Conservation (phyloP, 306 rosid genomes). For the Cicer cuneatum region DNA sequence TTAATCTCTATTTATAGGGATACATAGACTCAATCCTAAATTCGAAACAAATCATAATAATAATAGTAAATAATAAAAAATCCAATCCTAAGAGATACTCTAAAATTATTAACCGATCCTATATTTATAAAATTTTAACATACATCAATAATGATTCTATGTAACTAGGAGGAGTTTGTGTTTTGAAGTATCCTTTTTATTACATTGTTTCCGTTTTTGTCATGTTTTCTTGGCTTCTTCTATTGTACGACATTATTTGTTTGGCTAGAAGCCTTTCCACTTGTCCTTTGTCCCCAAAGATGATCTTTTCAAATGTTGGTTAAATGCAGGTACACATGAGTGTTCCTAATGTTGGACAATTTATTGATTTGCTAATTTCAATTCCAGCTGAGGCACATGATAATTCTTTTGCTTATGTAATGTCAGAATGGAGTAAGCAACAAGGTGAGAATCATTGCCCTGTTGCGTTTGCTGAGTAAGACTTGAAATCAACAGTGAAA, state of each 20-base stretch:
- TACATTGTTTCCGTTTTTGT: background rate
- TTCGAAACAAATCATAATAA: too few species aligned
- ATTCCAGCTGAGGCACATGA: slow-evolving; percentile 77
- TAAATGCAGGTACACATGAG: slow-evolving; percentile 87
- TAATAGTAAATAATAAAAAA: too few species aligned
- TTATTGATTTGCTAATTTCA: slow-evolving; percentile 78
- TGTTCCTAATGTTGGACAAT: slow-evolving; percentile 81
- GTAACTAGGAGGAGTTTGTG: background rate
- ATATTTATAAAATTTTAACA: too few species aligned
- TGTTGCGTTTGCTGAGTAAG: slow-evolving; percentile 27
- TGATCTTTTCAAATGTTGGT: slow-evolving; percentile 30
- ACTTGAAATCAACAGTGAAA: background rate
- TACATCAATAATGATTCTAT: background rate
- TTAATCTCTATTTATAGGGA: too few species aligned
- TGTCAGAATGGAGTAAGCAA: slow-evolving; percentile 93
- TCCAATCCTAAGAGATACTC: too few species aligned
- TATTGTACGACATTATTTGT: slow-evolving; percentile 25
- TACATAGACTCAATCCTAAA: too few species aligned
- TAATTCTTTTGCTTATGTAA: slow-evolving; percentile 76
- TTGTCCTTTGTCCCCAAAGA: background rate
- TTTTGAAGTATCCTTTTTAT: slow-evolving; percentile 7
- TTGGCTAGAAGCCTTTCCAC: slow-evolving; percentile 11
- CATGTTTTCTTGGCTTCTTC: slow-evolving; percentile 13
- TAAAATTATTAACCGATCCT: too few species aligned
- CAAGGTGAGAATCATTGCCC: slow-evolving; percentile 67